Evolutionary conservation across 2,329 filamentous ascomycete genomes (phyloP), one percentile per base, ranked within the genome.

Genomic region (Cladosporium sp.): DNA sequence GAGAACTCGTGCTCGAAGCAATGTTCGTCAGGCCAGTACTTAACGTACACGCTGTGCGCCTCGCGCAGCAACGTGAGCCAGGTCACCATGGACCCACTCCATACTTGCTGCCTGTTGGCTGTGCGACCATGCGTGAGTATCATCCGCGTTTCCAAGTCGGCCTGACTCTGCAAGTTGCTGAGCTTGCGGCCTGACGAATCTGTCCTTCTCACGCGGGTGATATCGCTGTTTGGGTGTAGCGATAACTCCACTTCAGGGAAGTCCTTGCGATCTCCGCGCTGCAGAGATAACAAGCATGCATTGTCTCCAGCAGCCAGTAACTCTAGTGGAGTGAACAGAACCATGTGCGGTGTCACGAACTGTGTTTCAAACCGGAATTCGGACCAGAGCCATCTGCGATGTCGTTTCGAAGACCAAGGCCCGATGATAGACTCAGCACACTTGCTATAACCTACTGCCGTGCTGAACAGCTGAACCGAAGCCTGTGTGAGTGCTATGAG

Each of bases 301-400:
- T 18, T 16, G 19, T 18, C 16, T 18, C 11, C 11, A n/a, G 14
- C 40, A 28, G 11, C 28, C 3, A 33, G 4, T 3, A 43, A 19
- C 8, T 40, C 33, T 34, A 4, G 31, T 19, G 50, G 46, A 28
- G 32, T 34, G 28, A 42, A 49, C 50, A 62, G 19, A 18, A 41
- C 35, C 48, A 71, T 66, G 10, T 68, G 64, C 2, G 69, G 69
- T 2, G 66, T 68, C 41, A 65, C 65, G 55, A 69, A 71, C n/a
- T 65, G 52, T 1, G 69, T 68, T 54, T 71, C 69, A 34, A 70
- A 66, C 31, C 69, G 61, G 42, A 71, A 67, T 48, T 71, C 61
- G n/a, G 58, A 53, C 50, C 57, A 56, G 6, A 63, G 61, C 37
- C 69, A 64, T 18, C 52, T 33, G 1, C 63, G 44, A 42, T 65